Evolutionary conservation across 2,329 filamentous ascomycete species (phyloP), one percentile per base, ranked within the genome.

Genomic region (Colletotrichum plurivorum): DNA sequence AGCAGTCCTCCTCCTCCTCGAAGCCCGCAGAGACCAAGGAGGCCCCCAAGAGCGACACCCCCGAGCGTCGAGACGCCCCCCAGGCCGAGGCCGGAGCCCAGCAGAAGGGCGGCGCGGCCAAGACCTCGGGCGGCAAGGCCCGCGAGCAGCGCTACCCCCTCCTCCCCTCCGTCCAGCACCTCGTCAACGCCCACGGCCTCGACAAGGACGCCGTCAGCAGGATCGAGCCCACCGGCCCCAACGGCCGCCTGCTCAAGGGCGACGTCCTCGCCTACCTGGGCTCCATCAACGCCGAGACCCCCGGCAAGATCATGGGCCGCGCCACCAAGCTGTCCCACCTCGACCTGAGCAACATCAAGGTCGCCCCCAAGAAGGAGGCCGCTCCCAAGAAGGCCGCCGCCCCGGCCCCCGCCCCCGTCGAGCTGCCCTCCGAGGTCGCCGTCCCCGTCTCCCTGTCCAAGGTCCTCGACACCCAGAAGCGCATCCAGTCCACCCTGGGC

Each of bases 331-430:
- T 96, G 56, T 84, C 89, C 49, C 94, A 97, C 80, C 90, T 99
- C 61, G 95, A 99, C 79, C 89, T 99, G 25, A 96, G 93, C 84
- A 97, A 98, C 84, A 95, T 98, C 84, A 97, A 97, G 85, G 83
- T 95, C 68, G 92, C 91, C 55, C 80, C 84, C 63, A 84, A 85
- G 77, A 85, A 87, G 78, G 76, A 74, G 55, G 78, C 79, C 22
- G 77, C 81, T 36, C 46, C 27, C 31, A 65, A 67, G 45, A 54
- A 64, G 53, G 55, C 52, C 41, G 52, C 56, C 36, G 54, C 20
- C 39, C n/a, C 53, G 13, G 27, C 56, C 18, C 75, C 82, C 7
- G 79, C 82, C 54, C 81, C 85, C 43, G 77, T 84, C 67, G 80
- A 86, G 25, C n/a, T 49, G 16, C 18, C n/a, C 46, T 82, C 88